Base-by-base conservation (phyloP, 169 alveolate species). In the Plasmodium gaboni region DNA sequence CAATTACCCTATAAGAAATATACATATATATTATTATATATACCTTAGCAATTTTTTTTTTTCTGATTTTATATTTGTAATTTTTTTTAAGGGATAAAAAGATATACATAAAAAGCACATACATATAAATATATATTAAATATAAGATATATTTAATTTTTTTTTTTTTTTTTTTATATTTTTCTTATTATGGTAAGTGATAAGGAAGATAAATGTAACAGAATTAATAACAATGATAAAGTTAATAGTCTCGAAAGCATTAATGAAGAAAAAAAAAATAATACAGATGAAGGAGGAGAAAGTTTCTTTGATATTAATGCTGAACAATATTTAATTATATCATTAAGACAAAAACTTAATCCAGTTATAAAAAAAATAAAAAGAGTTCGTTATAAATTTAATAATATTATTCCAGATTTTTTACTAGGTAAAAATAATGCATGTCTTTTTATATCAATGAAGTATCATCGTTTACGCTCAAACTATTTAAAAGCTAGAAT, bases 321-420 rank as follows among this genome's bases (percentile, higher is more conserved):
- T 64, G 93, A 88, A 13, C 73, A 76, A n/a, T 83, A 76, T 72
- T 63, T 93, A 44, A 51, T 93, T n/a, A 83, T 92, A 2, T 93
- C 96, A 48, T 91, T 83, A n/a, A 64, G 95, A 57, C 96, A 93
- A 51, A 88, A 93, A 53, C 83, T 88, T 59, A 93, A 93, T 68
- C 96, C 96, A n/a, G 42, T 93, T 57, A 53, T 93, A 72, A 93
- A 85, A 94, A 92, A 80, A 50, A 91, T 85, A 60, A 71, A 69
- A 24, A 73, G 83, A 73, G 93, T 93, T 22, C 55, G 87, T 10
- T 88, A 74, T 68, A 92, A 89, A 53, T 93, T 89, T 73, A 93
- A 94, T 57, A 93, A 93, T 15, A 92, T 88, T 12, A 87, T 87
- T 5, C 87, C 93, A 28, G 96, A 93, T 73, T 93, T 88, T 71